Percentiles rank a stretch among this genome's conserved stretches.
Conservation (phyloP, 164 flowering plant genomes). For the Tetracentron sinense region DNA sequence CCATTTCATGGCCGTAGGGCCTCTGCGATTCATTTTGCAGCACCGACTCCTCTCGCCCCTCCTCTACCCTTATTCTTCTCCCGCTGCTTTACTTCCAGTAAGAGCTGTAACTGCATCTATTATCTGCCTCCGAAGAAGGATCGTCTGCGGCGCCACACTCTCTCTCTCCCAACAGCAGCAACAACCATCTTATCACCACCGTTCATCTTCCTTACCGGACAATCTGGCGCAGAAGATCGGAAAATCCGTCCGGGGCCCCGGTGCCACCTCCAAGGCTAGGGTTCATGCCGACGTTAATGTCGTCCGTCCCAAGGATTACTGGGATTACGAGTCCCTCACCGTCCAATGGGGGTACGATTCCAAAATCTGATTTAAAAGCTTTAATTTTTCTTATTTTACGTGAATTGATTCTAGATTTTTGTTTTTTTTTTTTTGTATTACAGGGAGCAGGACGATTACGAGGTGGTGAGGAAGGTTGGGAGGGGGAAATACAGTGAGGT, state of each 20-base stretch:
- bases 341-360: conserved; percentile 89
- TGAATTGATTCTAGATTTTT: too few species aligned
- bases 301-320: conserved; percentile 83
- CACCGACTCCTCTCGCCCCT: conserved; percentile 15
- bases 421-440: conserved; percentile 7
- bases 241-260: conserved; percentile 76
- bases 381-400: background rate
- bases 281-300: conserved; percentile 84
- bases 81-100: background rate
- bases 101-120: background rate
- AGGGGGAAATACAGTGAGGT: conserved; percentile 98
- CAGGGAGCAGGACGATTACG: conserved; percentile 95
- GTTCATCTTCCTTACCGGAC: conserved; percentile 25
- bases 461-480: conserved; percentile 96
- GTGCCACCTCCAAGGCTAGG: conserved; percentile 92
- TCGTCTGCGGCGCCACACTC: conserved; percentile 23
- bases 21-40: conserved; percentile 29
- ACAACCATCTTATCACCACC: conserved; percentile 7
- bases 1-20: conserved; percentile 72
- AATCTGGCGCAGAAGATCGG: conserved; percentile 93
- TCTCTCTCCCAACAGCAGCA: conserved; percentile 13
- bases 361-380: background rate
- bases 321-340: conserved; percentile 92
- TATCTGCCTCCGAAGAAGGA: conserved; percentile 24
- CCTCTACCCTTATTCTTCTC: conserved; percentile 7